Evolutionary conservation across 495 filamentous ascomycete genomes (phyloP).

Genomic region (Hypoxylon trugodes): DNA sequence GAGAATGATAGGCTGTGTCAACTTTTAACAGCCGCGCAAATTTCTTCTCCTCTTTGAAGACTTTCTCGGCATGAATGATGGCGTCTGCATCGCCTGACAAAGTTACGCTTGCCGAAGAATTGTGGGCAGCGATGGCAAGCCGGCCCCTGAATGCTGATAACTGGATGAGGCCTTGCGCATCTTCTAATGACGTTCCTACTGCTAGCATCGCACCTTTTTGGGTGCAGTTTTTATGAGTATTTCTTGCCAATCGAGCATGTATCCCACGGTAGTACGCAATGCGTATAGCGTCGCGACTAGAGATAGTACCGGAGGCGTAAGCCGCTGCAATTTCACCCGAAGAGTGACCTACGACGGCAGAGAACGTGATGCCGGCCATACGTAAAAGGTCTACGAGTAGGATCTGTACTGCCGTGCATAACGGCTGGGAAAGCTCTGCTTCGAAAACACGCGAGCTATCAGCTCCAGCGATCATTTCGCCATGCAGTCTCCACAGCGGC

Average conservation of each 20-base stretch:
- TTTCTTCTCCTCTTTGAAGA: not conserved
- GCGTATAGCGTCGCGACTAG: conserved; percentile 31
- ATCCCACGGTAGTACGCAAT: conserved; percentile 45
- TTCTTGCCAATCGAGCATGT: not conserved
- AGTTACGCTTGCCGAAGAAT: conserved; percentile 47
- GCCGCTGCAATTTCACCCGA: conserved; percentile 52
- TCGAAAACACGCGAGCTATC: not conserved
- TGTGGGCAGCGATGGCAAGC: conserved; percentile 54
- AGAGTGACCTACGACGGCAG: conserved; percentile 48
- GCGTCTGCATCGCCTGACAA: conserved; percentile 40
- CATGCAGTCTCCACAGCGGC: not conserved
- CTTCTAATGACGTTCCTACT: conserved; percentile 33
- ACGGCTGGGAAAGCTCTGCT: conserved; percentile 47
- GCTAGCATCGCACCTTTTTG: conserved; percentile 53
- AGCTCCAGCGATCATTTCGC: not conserved
- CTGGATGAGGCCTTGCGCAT: too few species aligned
- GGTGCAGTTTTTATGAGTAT: too few species aligned
- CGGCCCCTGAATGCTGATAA: too few species aligned
- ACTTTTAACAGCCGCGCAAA: conserved; percentile 28
- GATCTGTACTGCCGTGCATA: conserved; percentile 54
- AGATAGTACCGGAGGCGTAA: conserved; percentile 43
- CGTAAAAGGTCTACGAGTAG: conserved; percentile 58
- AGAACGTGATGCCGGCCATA: conserved; percentile 52
- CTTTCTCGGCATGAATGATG: not conserved
- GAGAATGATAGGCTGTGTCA: conserved; percentile 57